Base-by-base conservation (phyloP, 768 basidiomycete genomes). In the Astraeus odoratus region DNA sequence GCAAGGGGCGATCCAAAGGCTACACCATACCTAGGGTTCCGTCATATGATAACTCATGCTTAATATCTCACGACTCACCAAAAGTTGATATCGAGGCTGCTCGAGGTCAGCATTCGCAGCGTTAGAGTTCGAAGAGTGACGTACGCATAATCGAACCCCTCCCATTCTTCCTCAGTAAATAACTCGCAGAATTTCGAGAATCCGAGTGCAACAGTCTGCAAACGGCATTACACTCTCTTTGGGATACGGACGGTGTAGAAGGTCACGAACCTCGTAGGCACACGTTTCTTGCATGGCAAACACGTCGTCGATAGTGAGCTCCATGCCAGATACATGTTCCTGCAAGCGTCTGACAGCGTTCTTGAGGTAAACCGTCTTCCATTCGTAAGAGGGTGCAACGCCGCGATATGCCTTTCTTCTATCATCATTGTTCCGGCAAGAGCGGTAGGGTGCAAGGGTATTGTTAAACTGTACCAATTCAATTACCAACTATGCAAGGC, bases 81-180 rank as follows among this genome's bases (percentile, higher is more conserved):
- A 5, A 48, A 16, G 24, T 27, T 30, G 20, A 46, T 40, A 19
- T 46, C 36, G 15, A 16, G 25, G 8, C 46, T 50, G 18, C 10
- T 20, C n/a, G 12, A 22, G n/a, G 22, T 46, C 26, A 40, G 24
- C 30, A 13, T 4, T 39, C 15, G 26, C n/a, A 30, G 5, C 25
- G 35, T 29, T 31, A 39, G n/a, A 34, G 5, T 16, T 8, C 12
- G 10, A 27, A 35, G 16, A 18, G 13, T 13, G 22, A 66, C 81
- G 43, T 55, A 86, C 77, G 83, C 73, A 55, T 94, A 92, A 58
- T 86, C 75, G 57, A 90, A 93, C 1, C 87, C 88, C 56, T 86
- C 81, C 89, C 90, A 93, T 63, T 94, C 91, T 39, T 86, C 77
- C 54, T 83, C 74, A 0, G 86, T 89, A 64, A 94, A 94, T 4